A percentile compares a stretch with the other conserved stretches of the same genome.
Conservation (phyloP, 176 grass and related monocot genomes). For the Raddia distichophylla region DNA sequence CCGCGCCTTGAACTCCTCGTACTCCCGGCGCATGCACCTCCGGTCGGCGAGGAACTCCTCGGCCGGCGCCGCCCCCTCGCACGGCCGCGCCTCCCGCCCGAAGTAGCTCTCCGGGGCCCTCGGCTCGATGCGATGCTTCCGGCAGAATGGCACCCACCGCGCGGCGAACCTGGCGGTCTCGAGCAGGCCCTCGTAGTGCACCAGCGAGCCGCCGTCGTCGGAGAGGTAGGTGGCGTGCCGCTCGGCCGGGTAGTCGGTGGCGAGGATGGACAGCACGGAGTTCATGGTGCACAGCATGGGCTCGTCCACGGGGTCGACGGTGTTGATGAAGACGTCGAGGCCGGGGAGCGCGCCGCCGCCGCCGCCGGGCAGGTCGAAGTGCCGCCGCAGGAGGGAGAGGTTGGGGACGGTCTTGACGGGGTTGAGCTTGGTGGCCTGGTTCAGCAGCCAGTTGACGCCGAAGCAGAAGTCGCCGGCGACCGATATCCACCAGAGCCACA, state of each 20-base stretch:
- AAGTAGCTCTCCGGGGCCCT: conserved; percentile 20
- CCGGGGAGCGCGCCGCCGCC: not conserved
- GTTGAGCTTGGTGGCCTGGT: conserved; percentile 1
- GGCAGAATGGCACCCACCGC: conserved; percentile 10
- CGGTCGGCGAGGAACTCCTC: not conserved
- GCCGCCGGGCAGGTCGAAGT: not conserved
- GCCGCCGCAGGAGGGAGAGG: not conserved
- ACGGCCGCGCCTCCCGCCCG: not conserved
- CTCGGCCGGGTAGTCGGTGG: conserved; percentile 3
- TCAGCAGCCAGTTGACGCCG: conserved; percentile 5
- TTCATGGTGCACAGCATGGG: conserved; percentile 9
- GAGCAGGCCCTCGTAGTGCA: not conserved
- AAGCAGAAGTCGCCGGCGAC: conserved; percentile 13
- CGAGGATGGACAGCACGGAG: conserved; percentile 21
- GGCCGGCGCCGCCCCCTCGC: not conserved
- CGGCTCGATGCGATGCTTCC: conserved; percentile 20
- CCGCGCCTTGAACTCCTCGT: conserved; percentile 4
- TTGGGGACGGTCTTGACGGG: not conserved
- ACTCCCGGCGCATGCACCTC: not conserved
- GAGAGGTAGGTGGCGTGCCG: conserved; percentile 11
- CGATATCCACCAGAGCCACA: conserved; percentile 5
- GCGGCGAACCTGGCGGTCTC: not conserved
- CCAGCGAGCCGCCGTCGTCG: conserved; percentile 10
- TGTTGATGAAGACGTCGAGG: conserved; percentile 25
- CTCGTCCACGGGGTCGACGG: conserved; percentile 25